phyloP scores from a whole-genome alignment of 2,329 filamentous ascomycete species.

The Aspergillus jensenii region DNA sequence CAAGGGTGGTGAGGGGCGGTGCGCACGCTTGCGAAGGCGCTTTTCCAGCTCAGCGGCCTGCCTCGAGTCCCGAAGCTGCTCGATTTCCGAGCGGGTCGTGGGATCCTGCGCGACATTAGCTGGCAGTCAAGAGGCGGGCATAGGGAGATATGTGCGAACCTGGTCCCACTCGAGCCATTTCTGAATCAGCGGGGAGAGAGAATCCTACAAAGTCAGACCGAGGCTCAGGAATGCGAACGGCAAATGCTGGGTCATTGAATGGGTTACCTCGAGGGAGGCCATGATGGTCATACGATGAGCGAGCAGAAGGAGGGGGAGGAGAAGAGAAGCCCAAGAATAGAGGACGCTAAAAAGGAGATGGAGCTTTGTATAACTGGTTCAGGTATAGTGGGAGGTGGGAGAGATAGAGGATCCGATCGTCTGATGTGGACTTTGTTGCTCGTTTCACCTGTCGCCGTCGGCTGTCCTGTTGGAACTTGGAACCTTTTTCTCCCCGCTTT shows the following conservation, averaged over 20 bases:
- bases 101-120: conserved; percentile 42
- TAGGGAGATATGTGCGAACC: conserved; percentile 25
- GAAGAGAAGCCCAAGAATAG: neutral
- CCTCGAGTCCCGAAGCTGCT: conserved; percentile 48
- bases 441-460: neutral
- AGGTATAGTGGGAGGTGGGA: neutral
- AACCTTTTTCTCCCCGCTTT: neutral
- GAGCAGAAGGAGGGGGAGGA: neutral
- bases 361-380: neutral
- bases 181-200: conserved; percentile 45
- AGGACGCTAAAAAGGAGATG: neutral
- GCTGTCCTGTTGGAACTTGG: too few relatives aligned
- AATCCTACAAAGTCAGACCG: conserved; percentile 25
- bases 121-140: conserved; percentile 8
- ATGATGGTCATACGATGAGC: conserved; percentile 25
- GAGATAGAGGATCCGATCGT: conserved; percentile 9
- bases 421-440: conserved; percentile 8
- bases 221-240: neutral
- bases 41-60: conserved; percentile 51
- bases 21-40: conserved; percentile 51
- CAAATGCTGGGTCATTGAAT: conserved; percentile 2
- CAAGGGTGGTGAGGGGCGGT: neutral
- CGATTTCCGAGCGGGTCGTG: conserved; percentile 55
- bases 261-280: conserved; percentile 20
- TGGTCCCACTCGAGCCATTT: conserved; percentile 61